Base-by-base conservation (phyloP, 2,329 filamentous ascomycete species). In the Diaporthe amygdali region DNA sequence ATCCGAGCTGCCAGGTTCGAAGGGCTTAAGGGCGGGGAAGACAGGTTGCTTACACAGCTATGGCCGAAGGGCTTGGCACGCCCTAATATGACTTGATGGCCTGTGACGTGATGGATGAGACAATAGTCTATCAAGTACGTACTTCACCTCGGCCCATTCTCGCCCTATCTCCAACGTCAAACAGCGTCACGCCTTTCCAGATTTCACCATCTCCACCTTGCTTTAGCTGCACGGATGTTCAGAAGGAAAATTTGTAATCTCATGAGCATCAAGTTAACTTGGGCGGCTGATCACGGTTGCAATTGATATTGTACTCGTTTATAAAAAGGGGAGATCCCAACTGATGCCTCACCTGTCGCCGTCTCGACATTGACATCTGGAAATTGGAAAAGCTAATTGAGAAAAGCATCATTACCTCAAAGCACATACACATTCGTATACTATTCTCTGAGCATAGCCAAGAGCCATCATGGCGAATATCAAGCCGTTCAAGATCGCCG, bases 401-500 rank as follows among this genome's bases (percentile, higher is more conserved):
- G 1, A 46, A 63, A 10, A 5, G 20, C 30, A 47, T 6, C n/a
- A 6, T 17, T 10, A 15, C 10, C 30, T 15, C 4, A 20, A 22
- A 17, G 0, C n/a, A 22, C 14, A 37, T 5, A 63, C 10, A 4
- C 8, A 7, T 32, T 14, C 37, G 15, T 14, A 14, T 34, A 55
- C 12, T 27, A n/a, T 17, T 0, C 5, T 10, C 37, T 2, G n/a
- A 14, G 15, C 15, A 15, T 2, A 6, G 1, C 1, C 1, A 47
- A 6, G 25, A 17, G 10, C 7, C 25, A 59, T 32, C 12, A 73
- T 73, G 71, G 55, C 71, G 5, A n/a, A 72, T 4, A 78, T 83
- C 59, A 75, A 75, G 20, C 80, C 81, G 0, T 84, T 79, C 75
- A 76, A 76, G 37, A 81, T 84, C 47, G 69, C 75, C 2, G 76